phyloP scores from a whole-genome alignment of 1,139 yeast species.

The Pneumocystis sp. region DNA sequence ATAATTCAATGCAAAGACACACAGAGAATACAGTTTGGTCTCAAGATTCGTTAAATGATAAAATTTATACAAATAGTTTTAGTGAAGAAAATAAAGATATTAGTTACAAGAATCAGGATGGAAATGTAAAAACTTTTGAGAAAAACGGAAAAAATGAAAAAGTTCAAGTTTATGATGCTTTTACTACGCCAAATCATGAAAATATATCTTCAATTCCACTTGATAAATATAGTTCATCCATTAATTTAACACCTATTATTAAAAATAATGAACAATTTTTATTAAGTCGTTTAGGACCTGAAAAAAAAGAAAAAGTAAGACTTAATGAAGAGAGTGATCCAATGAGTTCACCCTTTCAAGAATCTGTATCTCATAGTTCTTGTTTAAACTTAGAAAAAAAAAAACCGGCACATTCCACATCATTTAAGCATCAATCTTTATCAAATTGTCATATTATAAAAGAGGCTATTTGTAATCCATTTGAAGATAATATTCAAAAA shows the following conservation, averaged over 20 bases:
- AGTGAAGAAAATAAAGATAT: slow-evolving; percentile 7
- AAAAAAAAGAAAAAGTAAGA: background rate
- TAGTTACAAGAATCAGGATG: slow-evolving; percentile 9
- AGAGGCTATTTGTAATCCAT: slow-evolving; percentile 21
- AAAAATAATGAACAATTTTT: slow-evolving; percentile 21
- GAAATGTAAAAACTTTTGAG: background rate
- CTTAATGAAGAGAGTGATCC: slow-evolving; percentile 7
- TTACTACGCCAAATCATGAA: background rate
- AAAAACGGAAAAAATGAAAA: background rate
- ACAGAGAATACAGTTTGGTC: background rate
- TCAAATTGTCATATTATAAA: slow-evolving; percentile 10
- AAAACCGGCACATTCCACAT: background rate
- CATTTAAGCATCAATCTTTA: background rate
- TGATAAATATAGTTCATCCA: slow-evolving; percentile 3
- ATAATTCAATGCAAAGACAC: slow-evolving; percentile 14
- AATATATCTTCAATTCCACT: background rate
- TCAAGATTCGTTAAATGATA: background rate
- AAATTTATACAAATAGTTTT: slow-evolving; percentile 5
- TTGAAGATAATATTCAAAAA: slow-evolving; percentile 21
- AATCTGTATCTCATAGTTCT: slow-evolving; percentile 10
- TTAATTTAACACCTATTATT: slow-evolving; percentile 21
- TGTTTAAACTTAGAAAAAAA: background rate
- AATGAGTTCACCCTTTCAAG: slow-evolving; percentile 16
- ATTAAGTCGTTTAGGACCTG: background rate
- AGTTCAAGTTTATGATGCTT: background rate